Evolutionary conservation across 257 asterid genomes (phyloP), one percentile per base, ranked within the genome.

Genomic region (Echium plantagineum): DNA sequence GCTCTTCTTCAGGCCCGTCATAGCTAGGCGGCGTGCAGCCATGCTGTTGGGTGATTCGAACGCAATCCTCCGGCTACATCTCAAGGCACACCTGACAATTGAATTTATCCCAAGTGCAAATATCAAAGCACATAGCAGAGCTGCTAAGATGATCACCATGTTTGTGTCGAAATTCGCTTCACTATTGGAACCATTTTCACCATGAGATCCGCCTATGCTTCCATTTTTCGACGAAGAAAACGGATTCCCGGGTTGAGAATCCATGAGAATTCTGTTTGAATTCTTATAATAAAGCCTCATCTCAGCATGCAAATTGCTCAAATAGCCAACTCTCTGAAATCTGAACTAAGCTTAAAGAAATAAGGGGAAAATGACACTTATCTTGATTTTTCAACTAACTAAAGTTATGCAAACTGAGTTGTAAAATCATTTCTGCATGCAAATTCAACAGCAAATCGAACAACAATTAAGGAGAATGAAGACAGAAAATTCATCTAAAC

Each of bases 111-210:
- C 96, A 35, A 87, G 89, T 0, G 83, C 94, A 63, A 89, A 85
- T 31, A 87, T 64, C 57, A 87, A 63, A 26, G 96, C 87, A 55
- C 89, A 87, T 18, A 87, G 69, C 47, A 87, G 55, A 58, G 89
- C 94, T 15, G 87, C 94, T 6, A 87, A 77, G 21, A 87, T 81
- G 19, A 87, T 82, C 61, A 87, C 84, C 96, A 85, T 83, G 49
- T 83, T 83, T 4, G 84, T 79, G 54, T 87, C 94, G 48, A 87
- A 83, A 56, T 68, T 77, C 53, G 84, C 71, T 55, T 65, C 72
- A 15, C 57, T 67, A n/a, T n/a, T 52, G 22, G 47, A 58, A 15
- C 74, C 70, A 55, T 46, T 66, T 42, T 42, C 49, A 15, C 49
- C 49, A 10, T 10, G 47, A 26, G 81, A 53, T 53, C 57, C 2